Conservation (phyloP, 805 yeast genomes). For the Candida michaelii region DNA sequence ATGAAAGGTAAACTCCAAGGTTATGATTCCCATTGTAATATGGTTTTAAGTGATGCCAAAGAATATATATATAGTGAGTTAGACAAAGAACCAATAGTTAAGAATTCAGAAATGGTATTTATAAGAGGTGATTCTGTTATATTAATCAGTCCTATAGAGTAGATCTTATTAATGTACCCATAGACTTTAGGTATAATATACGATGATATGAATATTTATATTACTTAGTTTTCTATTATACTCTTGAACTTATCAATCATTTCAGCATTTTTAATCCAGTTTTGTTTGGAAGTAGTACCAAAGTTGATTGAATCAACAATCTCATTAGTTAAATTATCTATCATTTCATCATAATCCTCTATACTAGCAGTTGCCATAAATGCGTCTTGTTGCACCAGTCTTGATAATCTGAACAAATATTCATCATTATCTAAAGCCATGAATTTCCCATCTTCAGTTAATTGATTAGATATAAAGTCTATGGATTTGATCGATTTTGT, state of each 20-base stretch:
- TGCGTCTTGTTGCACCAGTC: conserved; percentile 10
- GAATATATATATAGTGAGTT: conserved; percentile 73
- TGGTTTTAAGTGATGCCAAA: conserved; percentile 89
- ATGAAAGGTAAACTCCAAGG: conserved; percentile 88
- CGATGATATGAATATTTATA: background rate
- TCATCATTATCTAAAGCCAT: conserved; percentile 11
- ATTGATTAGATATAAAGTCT: conserved; percentile 11
- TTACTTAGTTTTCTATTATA: background rate
- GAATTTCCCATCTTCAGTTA: conserved; percentile 9
- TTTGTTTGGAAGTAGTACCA: conserved; percentile 31
- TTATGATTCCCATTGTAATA: conserved; percentile 94
- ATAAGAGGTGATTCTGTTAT: conserved; percentile 98
- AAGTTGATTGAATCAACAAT: conserved; percentile 30
- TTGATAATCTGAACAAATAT: conserved; percentile 12
- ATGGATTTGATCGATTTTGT: conserved; percentile 11
- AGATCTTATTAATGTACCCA: background rate
- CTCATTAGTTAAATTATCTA: conserved; percentile 22
- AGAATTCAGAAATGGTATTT: conserved; percentile 82
- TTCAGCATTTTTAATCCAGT: conserved; percentile 36
- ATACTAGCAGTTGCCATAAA: conserved; percentile 14
- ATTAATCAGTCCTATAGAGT: conserved; percentile 55
- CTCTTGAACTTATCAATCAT: conserved; percentile 28
- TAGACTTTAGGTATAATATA: conserved; percentile 6
- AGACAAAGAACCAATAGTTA: conserved; percentile 44
- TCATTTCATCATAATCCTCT: conserved; percentile 34